Evolutionary conservation across 495 filamentous ascomycete species (phyloP), one percentile per base, ranked within the genome.

Genomic region (Jackrogersella multiformis): DNA sequence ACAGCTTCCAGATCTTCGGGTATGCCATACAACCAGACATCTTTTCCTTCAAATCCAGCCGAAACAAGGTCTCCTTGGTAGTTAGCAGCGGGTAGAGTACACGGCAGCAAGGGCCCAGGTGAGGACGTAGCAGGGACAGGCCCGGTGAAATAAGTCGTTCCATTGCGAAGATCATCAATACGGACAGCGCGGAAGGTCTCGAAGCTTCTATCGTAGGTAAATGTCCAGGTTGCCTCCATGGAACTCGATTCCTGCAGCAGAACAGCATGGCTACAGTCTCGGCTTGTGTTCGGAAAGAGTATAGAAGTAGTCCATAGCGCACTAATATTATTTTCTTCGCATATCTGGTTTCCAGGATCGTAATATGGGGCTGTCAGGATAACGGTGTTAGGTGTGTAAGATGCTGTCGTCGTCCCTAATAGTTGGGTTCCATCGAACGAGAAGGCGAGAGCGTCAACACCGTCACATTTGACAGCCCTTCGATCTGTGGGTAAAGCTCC

Each of bases 301-400:
- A 96, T 93, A 38, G 94, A 93, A 1, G 92, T 93, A 41, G 92
- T 96, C 92, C 92, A 96, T 71, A 94, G 82, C 5, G 88, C 88
- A 70, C 89, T 90, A 36, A 94, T 84, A 55, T 88, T 82, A 61
- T 92, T 89, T 44, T 86, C 81, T 18, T 65, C 49, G 8, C 86
- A 86, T 58, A 86, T 73, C 44, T 83, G 81, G 42, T 74, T 79
- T 1, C 81, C 84, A 13, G 83, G 85, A 58, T 87, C 85, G 70
- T 92, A 92, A 71, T 93, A 94, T 8, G 92, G 92, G 5, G 91
- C 92, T 0, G 90, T 91, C 13, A 96, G 82, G 58, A 92, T 86
- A 12, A 95, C 91, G 0, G 92, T 90, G 64, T 86, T 88, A 18
- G 87, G 87, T 38, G 85, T 85, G 12, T 80, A 79, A 26, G 82